phyloP scores from a whole-genome alignment of 1,139 yeast species.

The Taphrina populina region DNA sequence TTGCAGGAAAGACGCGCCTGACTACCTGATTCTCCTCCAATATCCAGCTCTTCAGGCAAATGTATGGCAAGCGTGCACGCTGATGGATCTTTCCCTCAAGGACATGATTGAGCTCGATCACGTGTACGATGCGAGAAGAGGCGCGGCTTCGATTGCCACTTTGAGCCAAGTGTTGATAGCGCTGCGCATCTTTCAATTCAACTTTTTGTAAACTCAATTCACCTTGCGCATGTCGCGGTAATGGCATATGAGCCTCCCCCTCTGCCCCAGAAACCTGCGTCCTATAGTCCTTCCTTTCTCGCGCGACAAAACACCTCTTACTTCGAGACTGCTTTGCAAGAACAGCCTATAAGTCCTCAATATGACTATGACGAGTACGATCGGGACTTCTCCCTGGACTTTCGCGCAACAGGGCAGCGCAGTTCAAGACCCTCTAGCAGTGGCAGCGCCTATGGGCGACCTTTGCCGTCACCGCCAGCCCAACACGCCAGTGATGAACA shows the following conservation, averaged over 20 bases:
- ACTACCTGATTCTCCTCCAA: too few relatives aligned
- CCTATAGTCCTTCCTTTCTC: constrained; percentile 26
- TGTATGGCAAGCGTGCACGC: too few relatives aligned
- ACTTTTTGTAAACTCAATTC: too few relatives aligned
- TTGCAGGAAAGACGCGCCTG: too few relatives aligned
- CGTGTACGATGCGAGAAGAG: too few relatives aligned
- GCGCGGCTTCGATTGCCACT: too few relatives aligned
- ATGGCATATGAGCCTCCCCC: constrained; percentile 14
- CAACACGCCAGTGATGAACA: not conserved
- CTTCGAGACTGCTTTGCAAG: not conserved
- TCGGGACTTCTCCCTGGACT: constrained; percentile 8
- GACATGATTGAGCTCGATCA: too few relatives aligned
- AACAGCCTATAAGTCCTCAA: not conserved
- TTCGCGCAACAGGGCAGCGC: not conserved
- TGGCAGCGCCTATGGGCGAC: constrained; percentile 8
- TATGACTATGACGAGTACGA: constrained; percentile 3
- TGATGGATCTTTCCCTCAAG: too few relatives aligned
- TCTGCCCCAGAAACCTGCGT: constrained; percentile 22
- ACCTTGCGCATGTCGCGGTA: not conserved
- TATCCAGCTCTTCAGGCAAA: too few relatives aligned
- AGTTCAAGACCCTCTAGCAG: constrained; percentile 5
- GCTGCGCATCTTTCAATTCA: not conserved
- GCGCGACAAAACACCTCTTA: constrained; percentile 1
- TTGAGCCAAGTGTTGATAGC: too few relatives aligned
- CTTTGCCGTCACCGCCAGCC: constrained; percentile 16